These are phyloP conservation scores for Saprolegnia diclina DNA, from an alignment of 352 stramenopile genomes.

Conservation along the genomic window DNA sequence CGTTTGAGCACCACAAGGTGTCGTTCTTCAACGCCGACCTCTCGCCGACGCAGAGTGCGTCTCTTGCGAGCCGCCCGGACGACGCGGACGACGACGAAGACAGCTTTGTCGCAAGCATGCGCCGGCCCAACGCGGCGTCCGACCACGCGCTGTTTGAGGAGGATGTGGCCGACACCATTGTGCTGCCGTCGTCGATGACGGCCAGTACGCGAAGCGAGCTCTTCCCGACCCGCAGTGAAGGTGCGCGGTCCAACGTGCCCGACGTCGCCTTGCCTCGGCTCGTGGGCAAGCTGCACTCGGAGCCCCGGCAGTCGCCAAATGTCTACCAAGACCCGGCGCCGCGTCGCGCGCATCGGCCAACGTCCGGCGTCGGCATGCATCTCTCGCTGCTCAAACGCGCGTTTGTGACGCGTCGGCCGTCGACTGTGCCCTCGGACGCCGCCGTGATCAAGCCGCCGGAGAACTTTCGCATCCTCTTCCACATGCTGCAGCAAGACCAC, in stretches of 20 bases:
- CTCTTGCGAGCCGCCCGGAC: not conserved
- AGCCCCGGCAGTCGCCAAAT: not conserved
- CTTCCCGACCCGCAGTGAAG: not conserved
- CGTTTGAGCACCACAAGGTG: constrained; percentile 24
- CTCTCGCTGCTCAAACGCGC: constrained; percentile 1
- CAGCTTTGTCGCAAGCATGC: constrained; percentile 11
- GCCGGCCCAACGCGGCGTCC: not conserved
- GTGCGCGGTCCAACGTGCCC: not conserved
- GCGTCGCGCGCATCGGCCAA: not conserved
- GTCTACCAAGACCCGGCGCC: constrained; percentile 3
- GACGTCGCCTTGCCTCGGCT: constrained; percentile 1
- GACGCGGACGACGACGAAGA: constrained; percentile 14
- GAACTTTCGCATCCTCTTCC: constrained; percentile 95
- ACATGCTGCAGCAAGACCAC: constrained; percentile 90
- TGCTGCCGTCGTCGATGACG: not conserved
- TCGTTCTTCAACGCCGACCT: constrained; percentile 23
- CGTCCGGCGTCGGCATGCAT: not conserved
- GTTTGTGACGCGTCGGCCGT: not conserved
- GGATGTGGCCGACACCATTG: not conserved
- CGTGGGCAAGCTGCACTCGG: not conserved
- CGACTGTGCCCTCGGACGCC: constrained; percentile 1
- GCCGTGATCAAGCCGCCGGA: constrained; percentile 37
- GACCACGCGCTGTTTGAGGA: constrained; percentile 2
- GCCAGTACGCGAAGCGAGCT: not conserved
- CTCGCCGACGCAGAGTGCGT: not conserved